A percentile compares a stretch with the other conserved stretches of the same genome.
Conservation (phyloP, 495 filamentous ascomycete genomes). For the Penicillium robsamsonii region DNA sequence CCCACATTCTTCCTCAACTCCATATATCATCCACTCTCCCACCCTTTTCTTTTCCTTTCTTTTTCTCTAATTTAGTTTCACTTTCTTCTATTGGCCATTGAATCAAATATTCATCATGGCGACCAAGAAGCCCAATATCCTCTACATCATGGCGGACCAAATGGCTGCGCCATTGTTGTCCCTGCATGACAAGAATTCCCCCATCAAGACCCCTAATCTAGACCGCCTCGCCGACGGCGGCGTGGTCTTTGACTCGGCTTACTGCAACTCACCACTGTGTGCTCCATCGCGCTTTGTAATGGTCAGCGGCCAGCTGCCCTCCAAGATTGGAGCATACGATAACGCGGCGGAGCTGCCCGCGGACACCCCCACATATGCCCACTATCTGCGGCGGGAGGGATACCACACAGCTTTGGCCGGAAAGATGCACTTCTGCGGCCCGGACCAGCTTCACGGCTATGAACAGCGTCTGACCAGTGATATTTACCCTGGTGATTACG, state of each 20-base stretch:
- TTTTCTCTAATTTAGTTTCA: not conserved
- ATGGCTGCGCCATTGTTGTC: slow-evolving; percentile 80
- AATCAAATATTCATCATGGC: slow-evolving; percentile 52
- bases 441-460: slow-evolving; percentile 85
- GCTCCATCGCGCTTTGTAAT: slow-evolving; percentile 85
- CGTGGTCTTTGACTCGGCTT: slow-evolving; percentile 83
- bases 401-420: slow-evolving; percentile 88
- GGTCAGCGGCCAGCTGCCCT: slow-evolving; percentile 82
- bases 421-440: slow-evolving; percentile 93
- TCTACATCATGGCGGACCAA: slow-evolving; percentile 93
- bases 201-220: slow-evolving; percentile 82
- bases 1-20: slow-evolving; percentile 19
- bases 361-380: slow-evolving; percentile 81
- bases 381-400: slow-evolving; percentile 78
- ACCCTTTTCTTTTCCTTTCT: slow-evolving; percentile 1
- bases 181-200: slow-evolving; percentile 76
- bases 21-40: slow-evolving; percentile 19
- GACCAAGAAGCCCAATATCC: slow-evolving; percentile 64
- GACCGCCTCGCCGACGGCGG: slow-evolving; percentile 73
- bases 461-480: slow-evolving; percentile 85
- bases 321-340: slow-evolving; percentile 83
- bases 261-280: slow-evolving; percentile 86
- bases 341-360: slow-evolving; percentile 74
- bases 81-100: not conserved
- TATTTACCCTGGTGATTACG: slow-evolving; percentile 88